A percentile compares a stretch with the other conserved stretches of the same genome.
Evolutionary conservation across 208 protist species (phyloP).

Genomic region (Blastocrithidia nonstop): DNA sequence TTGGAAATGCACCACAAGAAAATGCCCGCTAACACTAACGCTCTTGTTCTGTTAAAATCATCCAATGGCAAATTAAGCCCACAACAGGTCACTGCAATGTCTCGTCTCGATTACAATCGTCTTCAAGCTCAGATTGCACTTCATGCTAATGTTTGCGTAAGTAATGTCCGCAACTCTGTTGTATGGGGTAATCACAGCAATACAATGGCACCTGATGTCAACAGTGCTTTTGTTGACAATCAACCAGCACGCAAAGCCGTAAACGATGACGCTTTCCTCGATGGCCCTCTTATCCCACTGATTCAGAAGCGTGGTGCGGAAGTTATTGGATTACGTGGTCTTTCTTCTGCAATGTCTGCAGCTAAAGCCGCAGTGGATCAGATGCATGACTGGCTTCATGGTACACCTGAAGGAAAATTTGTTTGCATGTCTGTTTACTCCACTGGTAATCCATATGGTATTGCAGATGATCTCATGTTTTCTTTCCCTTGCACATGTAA

Average conservation of each 20-base stretch:
- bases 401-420: constrained; percentile 30
- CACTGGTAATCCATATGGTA: constrained; percentile 81
- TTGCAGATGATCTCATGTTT: constrained; percentile 84
- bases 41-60: constrained; percentile 81
- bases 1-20: constrained; percentile 96
- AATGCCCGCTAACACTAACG: constrained; percentile 98
- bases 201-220: constrained; percentile 88
- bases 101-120: constrained; percentile 95
- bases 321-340: constrained; percentile 76
- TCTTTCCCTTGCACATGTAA: constrained; percentile 88
- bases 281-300: constrained; percentile 57
- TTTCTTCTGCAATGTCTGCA: constrained; percentile 90
- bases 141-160: constrained; percentile 36
- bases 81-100: constrained; percentile 91
- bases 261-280: constrained; percentile 50
- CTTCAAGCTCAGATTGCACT: constrained; percentile 69
- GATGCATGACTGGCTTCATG: constrained; percentile 50
- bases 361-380: constrained; percentile 63
- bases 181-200: constrained; percentile 96
- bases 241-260: constrained; percentile 29
- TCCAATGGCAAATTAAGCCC: constrained; percentile 46
- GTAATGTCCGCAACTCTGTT: constrained; percentile 77
- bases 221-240: constrained; percentile 47
- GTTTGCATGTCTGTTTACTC: constrained; percentile 91
- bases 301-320: constrained; percentile 88